Percentiles rank a stretch among this genome's conserved stretches.
phyloP scores from a whole-genome alignment of 176 grass and related monocot species.

The Tillandsia leiboldiana region DNA sequence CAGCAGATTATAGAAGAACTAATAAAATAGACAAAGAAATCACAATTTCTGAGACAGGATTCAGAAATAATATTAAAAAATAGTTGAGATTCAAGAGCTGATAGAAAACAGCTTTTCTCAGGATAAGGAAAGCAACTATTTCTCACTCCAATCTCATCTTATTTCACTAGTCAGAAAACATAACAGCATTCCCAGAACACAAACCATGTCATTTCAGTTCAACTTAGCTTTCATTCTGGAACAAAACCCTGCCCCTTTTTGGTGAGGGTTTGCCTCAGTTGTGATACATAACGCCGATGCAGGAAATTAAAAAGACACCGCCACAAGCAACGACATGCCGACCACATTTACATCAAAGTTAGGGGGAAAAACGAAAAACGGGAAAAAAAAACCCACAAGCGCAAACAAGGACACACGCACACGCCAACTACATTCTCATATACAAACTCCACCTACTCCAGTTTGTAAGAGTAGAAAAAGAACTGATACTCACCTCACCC shows the following conservation, averaged over 20 bases:
- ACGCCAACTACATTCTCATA: conserved; percentile 29
- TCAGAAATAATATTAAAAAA: too few relatives aligned
- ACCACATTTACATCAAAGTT: conserved; percentile 53
- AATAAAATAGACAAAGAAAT: too few relatives aligned
- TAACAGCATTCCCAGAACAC: neutral
- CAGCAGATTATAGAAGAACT: too few relatives aligned
- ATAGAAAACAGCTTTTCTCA: neutral
- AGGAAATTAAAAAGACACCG: conserved; percentile 41
- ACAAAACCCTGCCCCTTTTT: conserved; percentile 51
- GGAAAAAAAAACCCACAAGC: conserved; percentile 18
- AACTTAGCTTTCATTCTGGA: conserved; percentile 34
- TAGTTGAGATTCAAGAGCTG: too few relatives aligned
- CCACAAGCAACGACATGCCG: conserved; percentile 50
- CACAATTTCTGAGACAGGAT: too few relatives aligned
- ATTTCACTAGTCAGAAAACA: neutral
- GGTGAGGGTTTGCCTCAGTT: conserved; percentile 29
- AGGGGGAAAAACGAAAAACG: conserved; percentile 22
- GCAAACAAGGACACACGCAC: conserved; percentile 13
- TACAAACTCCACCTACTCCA: conserved; percentile 49
- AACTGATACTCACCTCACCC: conserved; percentile 53
- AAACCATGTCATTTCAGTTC: conserved; percentile 19
- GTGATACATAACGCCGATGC: conserved; percentile 40
- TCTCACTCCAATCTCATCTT: neutral
- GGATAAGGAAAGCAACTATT: too few relatives aligned
- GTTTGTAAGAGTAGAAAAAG: conserved; percentile 10